Evolutionary conservation across 805 yeast species (phyloP), one percentile per base, ranked within the genome.

Genomic region (Metschnikowia continentalis): DNA sequence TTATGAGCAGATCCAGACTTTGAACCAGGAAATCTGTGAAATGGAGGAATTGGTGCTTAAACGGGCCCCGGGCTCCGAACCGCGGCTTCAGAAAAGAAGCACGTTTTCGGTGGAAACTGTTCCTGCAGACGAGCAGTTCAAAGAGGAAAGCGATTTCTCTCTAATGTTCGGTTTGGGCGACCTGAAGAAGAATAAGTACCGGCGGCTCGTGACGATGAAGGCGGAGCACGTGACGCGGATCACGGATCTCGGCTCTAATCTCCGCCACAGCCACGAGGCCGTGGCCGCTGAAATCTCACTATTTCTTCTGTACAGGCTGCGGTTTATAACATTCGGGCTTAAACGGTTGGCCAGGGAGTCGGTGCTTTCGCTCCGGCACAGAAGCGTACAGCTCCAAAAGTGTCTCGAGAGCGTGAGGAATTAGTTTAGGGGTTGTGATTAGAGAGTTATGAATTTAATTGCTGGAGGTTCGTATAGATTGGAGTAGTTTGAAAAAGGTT

Each of bases 221-320:
- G 61, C 72, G 4, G 77, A 72, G n/a, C 65, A 72, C 20, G 72
- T 77, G 44, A 63, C 66, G 32, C 70, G 69, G 38, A 63, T 85
- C 39, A 57, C 72, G 53, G 68, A 63, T 10, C 56, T 84, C 42
- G 79, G 76, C 53, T 53, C 61, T 17, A 80, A 75, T 3, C 74
- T 86, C 22, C 80, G 75, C 48, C 53, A 56, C 22, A 75, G 69
- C n/a, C 88, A 86, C 63, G 92, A 86, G 58, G 57, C 64, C 1
- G 56, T 85, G 3, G 90, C 91, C 0, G 76, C 80, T 46, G 86
- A 83, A 61, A 69, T 84, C 17, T 83, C 83, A 47, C 79, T 77
- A 46, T 84, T 79, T 53, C 66, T 85, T 56, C 72, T 70, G 47
- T 82, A 77, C 65, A 79, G 79, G 57, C 64, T 76, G 2, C 63